Conservation (phyloP, 1,139 yeast species). For the Debaryomyces nepalensis region DNA sequence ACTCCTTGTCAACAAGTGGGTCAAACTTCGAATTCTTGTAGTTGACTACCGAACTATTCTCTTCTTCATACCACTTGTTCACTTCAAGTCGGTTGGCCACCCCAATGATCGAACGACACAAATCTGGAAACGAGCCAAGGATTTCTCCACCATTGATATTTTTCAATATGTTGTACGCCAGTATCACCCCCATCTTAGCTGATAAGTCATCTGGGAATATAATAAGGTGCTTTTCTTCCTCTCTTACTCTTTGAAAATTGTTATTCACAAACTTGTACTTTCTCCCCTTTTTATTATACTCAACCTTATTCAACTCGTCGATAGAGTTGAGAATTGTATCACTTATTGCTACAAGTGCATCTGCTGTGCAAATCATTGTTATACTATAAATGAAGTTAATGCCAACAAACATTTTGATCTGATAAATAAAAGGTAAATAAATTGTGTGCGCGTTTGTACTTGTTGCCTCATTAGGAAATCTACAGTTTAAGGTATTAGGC, state of each 20-base stretch:
- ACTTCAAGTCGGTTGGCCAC: conserved; percentile 54
- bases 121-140: conserved; percentile 40
- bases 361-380: conserved; percentile 25
- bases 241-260: conserved; percentile 53
- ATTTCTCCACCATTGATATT: conserved; percentile 42
- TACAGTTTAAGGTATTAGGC: neutral
- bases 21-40: conserved; percentile 39
- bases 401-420: neutral
- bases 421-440: conserved; percentile 1
- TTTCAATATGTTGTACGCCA: conserved; percentile 48
- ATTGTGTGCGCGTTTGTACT: neutral
- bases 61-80: conserved; percentile 55
- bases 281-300: conserved; percentile 55
- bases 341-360: conserved; percentile 33
- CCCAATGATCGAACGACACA: conserved; percentile 55
- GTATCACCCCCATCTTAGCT: conserved; percentile 43
- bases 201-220: conserved; percentile 41
- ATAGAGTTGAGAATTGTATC: conserved; percentile 33
- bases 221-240: conserved; percentile 56
- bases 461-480: neutral
- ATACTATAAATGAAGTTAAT: neutral
- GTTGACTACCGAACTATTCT: conserved; percentile 48
- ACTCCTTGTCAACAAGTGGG: conserved; percentile 29
- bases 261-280: conserved; percentile 56
- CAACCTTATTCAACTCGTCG: conserved; percentile 41